Evolutionary conservation across 495 filamentous ascomycete genomes (phyloP).

Genomic region (Cladorrhinum samala): DNA sequence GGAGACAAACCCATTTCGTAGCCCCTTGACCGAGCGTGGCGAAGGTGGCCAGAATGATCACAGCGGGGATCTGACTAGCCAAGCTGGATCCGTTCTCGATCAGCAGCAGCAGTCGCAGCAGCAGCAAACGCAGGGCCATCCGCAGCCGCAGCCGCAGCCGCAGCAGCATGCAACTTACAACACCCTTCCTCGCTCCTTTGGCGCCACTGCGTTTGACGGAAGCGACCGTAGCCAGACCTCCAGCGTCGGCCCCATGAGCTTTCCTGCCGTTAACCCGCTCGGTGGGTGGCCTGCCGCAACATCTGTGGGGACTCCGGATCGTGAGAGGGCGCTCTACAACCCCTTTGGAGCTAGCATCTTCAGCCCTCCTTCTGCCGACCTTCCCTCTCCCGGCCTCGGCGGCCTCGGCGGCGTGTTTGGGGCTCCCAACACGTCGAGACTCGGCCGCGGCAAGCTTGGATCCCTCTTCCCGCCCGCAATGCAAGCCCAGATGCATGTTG

Average conservation of each 20-base stretch:
- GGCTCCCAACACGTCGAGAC: slow-evolving; percentile 32
- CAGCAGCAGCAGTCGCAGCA: slow-evolving; percentile 22
- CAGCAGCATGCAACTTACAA: slow-evolving; percentile 42
- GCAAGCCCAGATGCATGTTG: slow-evolving; percentile 77
- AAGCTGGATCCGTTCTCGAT: not conserved
- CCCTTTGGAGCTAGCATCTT: slow-evolving; percentile 72
- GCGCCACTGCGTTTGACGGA: slow-evolving; percentile 53
- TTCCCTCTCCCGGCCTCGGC: slow-evolving; percentile 67
- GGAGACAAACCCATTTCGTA: slow-evolving; percentile 96
- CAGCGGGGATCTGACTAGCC: slow-evolving; percentile 35
- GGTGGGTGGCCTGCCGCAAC: slow-evolving; percentile 61
- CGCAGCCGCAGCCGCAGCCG: slow-evolving; percentile 29
- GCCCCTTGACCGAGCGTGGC: slow-evolving; percentile 59
- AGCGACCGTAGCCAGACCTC: slow-evolving; percentile 85
- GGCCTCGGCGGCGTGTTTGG: slow-evolving; percentile 51
- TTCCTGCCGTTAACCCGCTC: slow-evolving; percentile 59
- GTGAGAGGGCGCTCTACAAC: slow-evolving; percentile 55
- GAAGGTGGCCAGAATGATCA: slow-evolving; percentile 67
- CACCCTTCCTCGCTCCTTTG: slow-evolving; percentile 43
- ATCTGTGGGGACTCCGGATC: slow-evolving; percentile 67
- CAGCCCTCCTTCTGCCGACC: slow-evolving; percentile 54
- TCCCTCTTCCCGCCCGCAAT: slow-evolving; percentile 81
- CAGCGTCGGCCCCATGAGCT: slow-evolving; percentile 70
- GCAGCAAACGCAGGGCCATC: slow-evolving; percentile 49
- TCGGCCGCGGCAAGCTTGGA: slow-evolving; percentile 71